phyloP scores from a whole-genome alignment of 2,329 filamentous ascomycete genomes.

The Beauveria caledonica region DNA sequence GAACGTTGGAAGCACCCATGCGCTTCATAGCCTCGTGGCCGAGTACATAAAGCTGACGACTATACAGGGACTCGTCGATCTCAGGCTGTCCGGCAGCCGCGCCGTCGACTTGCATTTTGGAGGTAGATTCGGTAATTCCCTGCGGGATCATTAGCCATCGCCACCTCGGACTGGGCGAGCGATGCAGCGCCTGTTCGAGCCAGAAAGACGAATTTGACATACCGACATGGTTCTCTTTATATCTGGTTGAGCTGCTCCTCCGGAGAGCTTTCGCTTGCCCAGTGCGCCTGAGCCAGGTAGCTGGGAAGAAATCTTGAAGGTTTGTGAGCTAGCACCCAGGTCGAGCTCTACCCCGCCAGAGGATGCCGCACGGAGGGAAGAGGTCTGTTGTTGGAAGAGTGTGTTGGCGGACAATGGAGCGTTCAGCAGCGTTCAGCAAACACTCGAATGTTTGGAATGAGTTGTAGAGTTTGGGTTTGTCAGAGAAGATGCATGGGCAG shows the following conservation, averaged over 20 bases:
- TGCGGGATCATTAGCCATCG: slow-evolving; percentile 20
- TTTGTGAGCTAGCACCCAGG: slow-evolving; percentile 24
- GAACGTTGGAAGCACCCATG: slow-evolving; percentile 92
- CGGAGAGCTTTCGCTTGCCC: slow-evolving; percentile 61
- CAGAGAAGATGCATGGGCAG: neutral
- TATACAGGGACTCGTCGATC: slow-evolving; percentile 68
- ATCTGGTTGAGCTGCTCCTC: slow-evolving; percentile 48
- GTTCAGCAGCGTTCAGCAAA: neutral
- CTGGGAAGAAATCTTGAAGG: slow-evolving; percentile 28
- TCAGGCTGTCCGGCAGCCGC: slow-evolving; percentile 47
- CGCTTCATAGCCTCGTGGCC: slow-evolving; percentile 91
- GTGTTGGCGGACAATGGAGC: neutral
- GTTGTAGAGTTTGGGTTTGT: neutral
- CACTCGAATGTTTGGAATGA: neutral
- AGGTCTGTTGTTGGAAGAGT: neutral
- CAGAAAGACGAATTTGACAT: slow-evolving; percentile 24
- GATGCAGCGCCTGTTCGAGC: neutral
- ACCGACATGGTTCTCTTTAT: slow-evolving; percentile 56
- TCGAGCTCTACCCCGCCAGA: slow-evolving; percentile 30
- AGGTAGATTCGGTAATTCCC: slow-evolving; percentile 51
- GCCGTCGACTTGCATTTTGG: slow-evolving; percentile 58
- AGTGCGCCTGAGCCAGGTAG: slow-evolving; percentile 37
- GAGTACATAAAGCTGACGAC: slow-evolving; percentile 63
- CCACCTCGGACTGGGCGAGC: neutral
- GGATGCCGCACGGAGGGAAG: slow-evolving; percentile 16